Conservation (phyloP, 331 rosid species). For the Spiraea crenata region DNA sequence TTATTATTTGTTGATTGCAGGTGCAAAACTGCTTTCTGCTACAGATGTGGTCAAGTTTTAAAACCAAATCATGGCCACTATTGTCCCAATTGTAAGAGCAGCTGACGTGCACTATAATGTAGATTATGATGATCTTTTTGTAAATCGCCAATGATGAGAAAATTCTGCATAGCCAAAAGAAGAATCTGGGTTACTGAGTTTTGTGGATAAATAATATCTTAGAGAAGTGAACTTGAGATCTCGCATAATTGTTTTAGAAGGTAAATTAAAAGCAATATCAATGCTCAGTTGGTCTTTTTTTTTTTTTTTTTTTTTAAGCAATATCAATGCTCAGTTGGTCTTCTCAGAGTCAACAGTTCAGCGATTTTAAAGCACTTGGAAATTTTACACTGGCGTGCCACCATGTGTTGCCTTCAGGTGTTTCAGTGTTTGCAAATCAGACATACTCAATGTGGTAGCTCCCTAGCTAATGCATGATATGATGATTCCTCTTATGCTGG, state of each 20-base stretch:
- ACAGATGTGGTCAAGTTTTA: constrained; percentile 42
- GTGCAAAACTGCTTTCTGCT: constrained; percentile 62
- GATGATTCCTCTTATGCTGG: no score
- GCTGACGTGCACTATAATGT: constrained; percentile 14
- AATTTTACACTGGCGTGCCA: background rate
- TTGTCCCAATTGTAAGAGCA: constrained; percentile 28
- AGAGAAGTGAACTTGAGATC: background rate
- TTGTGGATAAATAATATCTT: background rate
- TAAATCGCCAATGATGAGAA: background rate
- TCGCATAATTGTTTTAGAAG: background rate
- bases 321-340: no score
- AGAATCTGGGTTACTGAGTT: background rate
- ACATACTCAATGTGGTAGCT: no score
- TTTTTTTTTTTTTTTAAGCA: no score
- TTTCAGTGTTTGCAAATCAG: background rate
- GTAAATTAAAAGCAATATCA: no score
- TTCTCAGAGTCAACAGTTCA: background rate
- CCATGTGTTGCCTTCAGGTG: background rate
- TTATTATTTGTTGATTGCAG: constrained; percentile 33
- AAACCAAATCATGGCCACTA: background rate
- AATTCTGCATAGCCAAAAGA: background rate
- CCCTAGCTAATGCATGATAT: no score
- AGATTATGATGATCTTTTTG: background rate
- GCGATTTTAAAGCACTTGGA: background rate
- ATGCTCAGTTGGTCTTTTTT: no score